These are phyloP conservation scores for Monilinia polystroma DNA, from an alignment of 2,329 filamentous ascomycete species.

Conservation along the genomic window DNA sequence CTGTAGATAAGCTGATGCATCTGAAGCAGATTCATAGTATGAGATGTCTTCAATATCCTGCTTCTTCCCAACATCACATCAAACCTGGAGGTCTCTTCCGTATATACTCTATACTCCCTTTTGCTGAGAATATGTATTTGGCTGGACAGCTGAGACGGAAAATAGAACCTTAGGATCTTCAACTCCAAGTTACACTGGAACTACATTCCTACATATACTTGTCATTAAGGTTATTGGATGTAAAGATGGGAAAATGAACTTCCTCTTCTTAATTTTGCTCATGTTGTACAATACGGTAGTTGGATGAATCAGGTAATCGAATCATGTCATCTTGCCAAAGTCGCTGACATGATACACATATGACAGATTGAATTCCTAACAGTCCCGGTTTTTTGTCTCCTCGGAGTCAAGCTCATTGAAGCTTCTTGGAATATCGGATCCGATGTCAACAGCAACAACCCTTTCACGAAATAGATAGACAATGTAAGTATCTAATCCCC, in stretches of 20 bases:
- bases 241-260: background rate
- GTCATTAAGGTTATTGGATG: background rate
- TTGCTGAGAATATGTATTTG: background rate
- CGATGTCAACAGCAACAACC: background rate
- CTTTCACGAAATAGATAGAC: background rate
- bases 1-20: background rate
- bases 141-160: constrained; percentile 1
- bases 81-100: background rate
- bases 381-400: background rate
- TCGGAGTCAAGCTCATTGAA: background rate
- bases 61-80: background rate
- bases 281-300: background rate
- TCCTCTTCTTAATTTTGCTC: background rate
- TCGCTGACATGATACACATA: background rate
- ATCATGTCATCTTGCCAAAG: background rate
- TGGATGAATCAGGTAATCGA: no score
- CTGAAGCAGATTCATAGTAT: background rate
- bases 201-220: background rate
- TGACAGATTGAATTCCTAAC: no score
- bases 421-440: background rate
- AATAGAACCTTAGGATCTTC: background rate
- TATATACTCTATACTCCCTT: background rate
- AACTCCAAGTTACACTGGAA: constrained; percentile 1
- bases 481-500: background rate
- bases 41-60: background rate